These are phyloP conservation scores for Periconia sp. DNA, from an alignment of 2,329 filamentous ascomycete genomes.

Conservation along the genomic window DNA sequence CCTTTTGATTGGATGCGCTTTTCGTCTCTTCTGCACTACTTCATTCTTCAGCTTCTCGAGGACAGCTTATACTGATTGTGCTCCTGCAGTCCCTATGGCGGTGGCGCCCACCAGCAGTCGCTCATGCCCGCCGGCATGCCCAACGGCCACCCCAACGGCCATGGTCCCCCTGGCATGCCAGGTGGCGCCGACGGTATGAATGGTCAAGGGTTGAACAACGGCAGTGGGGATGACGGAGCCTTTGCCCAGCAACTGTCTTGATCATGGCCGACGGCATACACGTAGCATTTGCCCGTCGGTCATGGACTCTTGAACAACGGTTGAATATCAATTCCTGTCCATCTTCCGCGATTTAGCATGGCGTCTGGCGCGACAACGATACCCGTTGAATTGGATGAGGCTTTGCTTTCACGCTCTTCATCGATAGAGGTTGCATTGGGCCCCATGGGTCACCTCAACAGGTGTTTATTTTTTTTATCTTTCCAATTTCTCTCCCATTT, in stretches of 20 bases:
- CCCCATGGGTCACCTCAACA: slow-evolving; percentile 3
- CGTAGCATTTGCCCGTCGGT: background rate
- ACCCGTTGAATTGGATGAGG: slow-evolving; percentile 13
- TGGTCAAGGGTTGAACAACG: slow-evolving; percentile 33
- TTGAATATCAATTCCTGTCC: background rate
- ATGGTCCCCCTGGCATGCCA: slow-evolving; percentile 20
- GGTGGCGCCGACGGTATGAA: slow-evolving; percentile 36
- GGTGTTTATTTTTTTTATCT: slow-evolving; percentile 2
- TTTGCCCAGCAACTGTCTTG: slow-evolving; percentile 36
- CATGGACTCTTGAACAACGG: too few relatives aligned
- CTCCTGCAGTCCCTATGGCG: slow-evolving; percentile 27
- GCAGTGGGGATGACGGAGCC: slow-evolving; percentile 35
- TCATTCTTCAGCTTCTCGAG: background rate
- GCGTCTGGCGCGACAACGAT: slow-evolving; percentile 31
- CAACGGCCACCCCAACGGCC: slow-evolving; percentile 20
- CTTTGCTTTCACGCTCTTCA: slow-evolving; percentile 13
- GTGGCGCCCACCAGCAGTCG: slow-evolving; percentile 24
- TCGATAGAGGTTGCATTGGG: slow-evolving; percentile 16
- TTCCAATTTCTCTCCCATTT: background rate
- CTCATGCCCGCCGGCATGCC: slow-evolving; percentile 24
- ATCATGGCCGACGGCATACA: slow-evolving; percentile 9
- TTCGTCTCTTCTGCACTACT: slow-evolving; percentile 10
- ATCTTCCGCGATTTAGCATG: slow-evolving; percentile 23
- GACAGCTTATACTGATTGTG: slow-evolving; percentile 9
- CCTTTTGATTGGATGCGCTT: slow-evolving; percentile 6